phyloP scores from a whole-genome alignment of 352 stramenopile species.

The Pythium coloratum region DNA sequence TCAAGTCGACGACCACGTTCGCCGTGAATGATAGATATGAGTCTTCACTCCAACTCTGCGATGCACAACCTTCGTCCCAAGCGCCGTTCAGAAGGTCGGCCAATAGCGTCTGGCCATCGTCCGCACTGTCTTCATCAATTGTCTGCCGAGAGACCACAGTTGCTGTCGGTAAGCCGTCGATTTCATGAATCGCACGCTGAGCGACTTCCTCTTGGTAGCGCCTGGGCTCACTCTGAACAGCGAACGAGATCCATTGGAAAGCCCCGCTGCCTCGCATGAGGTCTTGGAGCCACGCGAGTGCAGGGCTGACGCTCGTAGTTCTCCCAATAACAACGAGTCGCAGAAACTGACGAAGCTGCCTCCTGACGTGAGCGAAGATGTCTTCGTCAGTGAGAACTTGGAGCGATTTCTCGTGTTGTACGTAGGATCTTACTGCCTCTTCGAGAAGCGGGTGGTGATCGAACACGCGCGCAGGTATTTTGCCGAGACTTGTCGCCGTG shows the following conservation, averaged over 20 bases:
- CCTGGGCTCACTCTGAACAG: neutral
- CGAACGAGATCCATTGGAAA: constrained; percentile 24
- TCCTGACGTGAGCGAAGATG: constrained; percentile 32
- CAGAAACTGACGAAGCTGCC: constrained; percentile 39
- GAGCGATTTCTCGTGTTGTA: constrained; percentile 35
- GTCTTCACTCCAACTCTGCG: neutral
- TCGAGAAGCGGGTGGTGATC: constrained; percentile 35
- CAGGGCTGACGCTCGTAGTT: neutral
- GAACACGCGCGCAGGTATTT: constrained; percentile 40
- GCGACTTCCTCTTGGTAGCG: constrained; percentile 16
- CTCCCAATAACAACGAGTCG: constrained; percentile 43
- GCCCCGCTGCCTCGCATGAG: constrained; percentile 12
- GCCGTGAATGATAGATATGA: constrained; percentile 11
- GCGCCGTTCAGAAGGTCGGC: neutral
- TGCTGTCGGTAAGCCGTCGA: neutral
- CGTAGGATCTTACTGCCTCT: constrained; percentile 34
- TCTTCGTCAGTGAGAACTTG: constrained; percentile 37
- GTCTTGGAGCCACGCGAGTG: neutral
- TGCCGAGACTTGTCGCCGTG: constrained; percentile 35
- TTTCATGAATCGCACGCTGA: constrained; percentile 6
- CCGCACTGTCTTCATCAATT: neutral
- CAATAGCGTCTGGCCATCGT: neutral
- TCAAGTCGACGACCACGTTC: constrained; percentile 14
- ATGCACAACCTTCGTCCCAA: neutral
- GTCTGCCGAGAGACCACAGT: neutral